phyloP scores from a whole-genome alignment of 352 stramenopile genomes.

The Aphanomyces stellatus region DNA sequence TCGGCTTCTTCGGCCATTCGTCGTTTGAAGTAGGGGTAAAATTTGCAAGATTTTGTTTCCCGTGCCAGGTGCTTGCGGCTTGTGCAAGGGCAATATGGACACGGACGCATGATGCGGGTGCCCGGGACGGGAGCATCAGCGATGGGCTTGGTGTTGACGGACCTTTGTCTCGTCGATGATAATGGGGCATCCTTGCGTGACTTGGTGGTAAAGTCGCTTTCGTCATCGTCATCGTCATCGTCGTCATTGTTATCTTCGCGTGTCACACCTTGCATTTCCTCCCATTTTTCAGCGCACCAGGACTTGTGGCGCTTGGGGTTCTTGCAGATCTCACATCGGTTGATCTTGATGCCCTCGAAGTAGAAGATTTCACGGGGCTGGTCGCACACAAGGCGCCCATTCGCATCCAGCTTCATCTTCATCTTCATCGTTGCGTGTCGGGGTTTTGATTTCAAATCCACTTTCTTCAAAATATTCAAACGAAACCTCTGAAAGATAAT shows the following conservation, averaged over 20 bases:
- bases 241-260: too few species aligned
- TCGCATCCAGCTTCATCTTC: neutral
- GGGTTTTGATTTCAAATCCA: neutral
- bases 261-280: neutral
- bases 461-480: too few species aligned
- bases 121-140: neutral
- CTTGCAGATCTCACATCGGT: conserved; percentile 8
- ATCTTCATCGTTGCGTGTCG: neutral
- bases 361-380: conserved; percentile 3
- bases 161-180: neutral
- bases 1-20: neutral
- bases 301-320: conserved; percentile 6
- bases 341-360: conserved; percentile 8
- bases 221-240: too few species aligned
- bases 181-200: too few species aligned
- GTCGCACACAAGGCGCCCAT: neutral
- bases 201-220: too few species aligned
- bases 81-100: conserved; percentile 1
- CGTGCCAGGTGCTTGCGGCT: neutral
- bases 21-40: conserved; percentile 1
- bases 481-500: too few species aligned
- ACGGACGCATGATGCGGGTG: neutral
- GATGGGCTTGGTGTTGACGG: neutral
- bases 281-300: neutral
- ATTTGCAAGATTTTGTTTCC: neutral